Evolutionary conservation across 768 basidiomycete genomes (phyloP).

Genomic region (Mycena belliarum): DNA sequence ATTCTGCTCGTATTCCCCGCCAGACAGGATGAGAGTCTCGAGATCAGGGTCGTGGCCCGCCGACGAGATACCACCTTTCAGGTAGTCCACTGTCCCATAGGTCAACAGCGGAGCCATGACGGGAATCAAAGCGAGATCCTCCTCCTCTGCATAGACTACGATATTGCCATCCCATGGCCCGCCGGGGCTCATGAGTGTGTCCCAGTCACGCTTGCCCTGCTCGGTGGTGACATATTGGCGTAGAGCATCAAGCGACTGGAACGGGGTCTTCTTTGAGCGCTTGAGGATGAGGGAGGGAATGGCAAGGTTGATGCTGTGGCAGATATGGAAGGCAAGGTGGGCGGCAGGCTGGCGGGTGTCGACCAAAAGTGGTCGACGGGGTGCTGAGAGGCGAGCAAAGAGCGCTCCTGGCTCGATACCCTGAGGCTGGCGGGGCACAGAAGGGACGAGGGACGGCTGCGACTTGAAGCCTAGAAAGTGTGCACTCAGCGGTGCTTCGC

Average conservation of each 20-base stretch:
- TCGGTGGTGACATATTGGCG: constrained; percentile 85
- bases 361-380: constrained; percentile 66
- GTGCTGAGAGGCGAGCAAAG: constrained; percentile 49
- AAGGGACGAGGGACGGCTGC: constrained; percentile 10
- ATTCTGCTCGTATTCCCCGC: constrained; percentile 37
- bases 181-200: constrained; percentile 49
- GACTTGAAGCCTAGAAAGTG: constrained; percentile 30
- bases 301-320: constrained; percentile 77
- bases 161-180: constrained; percentile 74
- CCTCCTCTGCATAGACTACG: constrained; percentile 77
- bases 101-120: constrained; percentile 60
- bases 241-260: constrained; percentile 66
- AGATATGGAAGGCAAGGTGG: constrained; percentile 65
- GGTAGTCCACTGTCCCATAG: constrained; percentile 61
- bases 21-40: constrained; percentile 50
- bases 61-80: constrained; percentile 69
- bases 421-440: constrained; percentile 28
- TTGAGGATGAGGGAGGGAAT: constrained; percentile 92
- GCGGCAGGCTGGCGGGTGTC: constrained; percentile 77
- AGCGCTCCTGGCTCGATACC: constrained; percentile 51
- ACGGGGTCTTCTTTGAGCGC: constrained; percentile 71
- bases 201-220: constrained; percentile 71
- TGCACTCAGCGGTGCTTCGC: constrained; percentile 27
- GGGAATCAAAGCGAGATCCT: constrained; percentile 71
- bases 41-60: constrained; percentile 62